Base-by-base conservation (phyloP, 495 filamentous ascomycete species). In the Bacidia rubella region DNA sequence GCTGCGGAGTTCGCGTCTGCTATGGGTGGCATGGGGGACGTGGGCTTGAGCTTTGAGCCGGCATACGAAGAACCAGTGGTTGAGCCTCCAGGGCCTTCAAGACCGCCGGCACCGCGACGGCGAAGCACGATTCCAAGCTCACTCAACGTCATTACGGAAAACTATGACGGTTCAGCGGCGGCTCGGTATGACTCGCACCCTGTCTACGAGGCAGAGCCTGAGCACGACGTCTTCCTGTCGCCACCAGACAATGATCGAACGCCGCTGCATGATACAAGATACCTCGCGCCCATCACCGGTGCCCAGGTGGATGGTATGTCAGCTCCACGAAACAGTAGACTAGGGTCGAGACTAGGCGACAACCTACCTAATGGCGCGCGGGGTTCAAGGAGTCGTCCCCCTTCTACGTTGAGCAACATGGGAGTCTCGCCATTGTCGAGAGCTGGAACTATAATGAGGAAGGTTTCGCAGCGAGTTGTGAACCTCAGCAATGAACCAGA, bases 401-500 rank as follows among this genome's bases (percentile, higher is more conserved):
- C 53, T 57, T 79, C 58, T 63, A 70, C 57, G 59, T 73, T 63
- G 47, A 80, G 64, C 62, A 66, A 47, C 62, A 64, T 53, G 70
- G 60, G 55, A 54, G 61, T 56, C 57, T 68, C 52, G 64, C 64
- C 80, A 2, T 65, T 94, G 50, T 75, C 76, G 20, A 73, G 87
- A 58, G 86, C 92, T 51, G 85, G 89, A 27, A 93, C 90, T 2
- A 92, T 97, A 61, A 82, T 99, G 66, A 85, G 89, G 58, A 89
- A 89, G 58, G 93, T 97, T 80, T 96, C 93, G 19, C 88, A 95
- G 68, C 88, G 92, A 66, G 88, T 99, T 52, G 92, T 97, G 61
- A 96, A 95, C 63, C 73, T 99, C 53, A 94, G 90, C 69, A 94
- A 92, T 61, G 89, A 96, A 58, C 77, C 82, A 7, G 80, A 84